Evolutionary conservation across 768 basidiomycete species (phyloP), one percentile per base, ranked within the genome.

Genomic region (Collybiopsis confluens): DNA sequence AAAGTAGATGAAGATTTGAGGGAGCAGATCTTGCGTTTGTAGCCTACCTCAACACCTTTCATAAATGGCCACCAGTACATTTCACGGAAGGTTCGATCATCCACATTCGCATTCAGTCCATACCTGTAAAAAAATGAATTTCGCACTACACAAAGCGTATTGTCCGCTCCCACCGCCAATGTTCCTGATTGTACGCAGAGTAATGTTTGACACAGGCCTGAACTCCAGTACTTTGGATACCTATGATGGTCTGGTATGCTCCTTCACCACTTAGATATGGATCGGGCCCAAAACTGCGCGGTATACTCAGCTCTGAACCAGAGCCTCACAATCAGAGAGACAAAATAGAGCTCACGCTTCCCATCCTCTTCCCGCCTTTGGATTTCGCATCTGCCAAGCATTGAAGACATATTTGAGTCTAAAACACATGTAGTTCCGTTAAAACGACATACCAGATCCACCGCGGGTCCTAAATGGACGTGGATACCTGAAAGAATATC

Each of bases 261-360:
- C 75, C 81, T 66, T 82, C 82, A 5, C 85, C 85, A 47, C 73
- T 74, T 8, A 88, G 72, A 61, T 80, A 86, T 1, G 85, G 85
- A 65, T 87, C 85, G 2, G 76, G 80, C 26, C 83, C 77, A 56
- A 76, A 78, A 52, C 76, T 78, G 23, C 8, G 13, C 6, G 6
- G n/a, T n/a, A n/a, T n/a, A n/a, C n/a, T n/a, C n/a, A n/a, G n/a
- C n/a, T n/a, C n/a, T n/a, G n/a, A n/a, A n/a, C n/a, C n/a, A n/a
- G n/a, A n/a, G n/a, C n/a, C n/a, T n/a, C n/a, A n/a, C n/a, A n/a
- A n/a, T n/a, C n/a, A n/a, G n/a, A n/a, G n/a, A n/a, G n/a, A n/a
- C n/a, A n/a, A n/a, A n/a, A n/a, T n/a, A n/a, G n/a, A n/a, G 40
- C 59, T 26, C 50, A 72, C 75, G 72, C 73, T 58, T 80, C 78